Percentiles rank a stretch among this genome's conserved stretches.
Evolutionary conservation across 495 filamentous ascomycete genomes (phyloP).

Genomic region (Oleoguttula mirabilis): DNA sequence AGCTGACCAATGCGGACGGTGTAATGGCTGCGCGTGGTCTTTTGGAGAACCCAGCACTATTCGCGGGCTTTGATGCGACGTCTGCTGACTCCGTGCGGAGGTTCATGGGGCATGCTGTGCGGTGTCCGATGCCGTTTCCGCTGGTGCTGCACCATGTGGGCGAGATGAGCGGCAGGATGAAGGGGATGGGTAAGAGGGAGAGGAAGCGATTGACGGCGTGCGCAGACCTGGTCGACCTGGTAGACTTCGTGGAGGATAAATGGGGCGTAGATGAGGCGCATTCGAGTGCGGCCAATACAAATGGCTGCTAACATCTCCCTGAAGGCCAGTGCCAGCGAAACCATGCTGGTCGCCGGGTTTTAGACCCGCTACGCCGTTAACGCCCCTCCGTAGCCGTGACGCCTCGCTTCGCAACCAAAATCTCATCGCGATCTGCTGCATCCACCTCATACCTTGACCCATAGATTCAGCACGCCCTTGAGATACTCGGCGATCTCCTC

Average conservation of each 20-base stretch:
- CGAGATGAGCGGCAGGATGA: conserved; percentile 41
- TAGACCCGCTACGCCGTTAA: no score
- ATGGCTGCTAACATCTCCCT: no score
- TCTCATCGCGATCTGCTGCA: no score
- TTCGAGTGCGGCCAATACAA: no score
- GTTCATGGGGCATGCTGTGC: conserved; percentile 41
- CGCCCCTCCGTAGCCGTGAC: no score
- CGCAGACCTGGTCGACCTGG: conserved; percentile 42
- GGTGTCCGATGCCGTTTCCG: conserved; percentile 44
- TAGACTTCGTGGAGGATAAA: conserved; percentile 47
- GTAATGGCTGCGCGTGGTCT: conserved; percentile 56
- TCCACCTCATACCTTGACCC: conserved; percentile 66
- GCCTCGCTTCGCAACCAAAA: no score
- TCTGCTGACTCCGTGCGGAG: conserved; percentile 48
- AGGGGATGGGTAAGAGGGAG: conserved; percentile 37
- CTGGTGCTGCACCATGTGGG: conserved; percentile 49
- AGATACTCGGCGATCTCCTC: conserved; percentile 97
- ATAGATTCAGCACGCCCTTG: conserved; percentile 81
- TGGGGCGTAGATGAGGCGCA: no score
- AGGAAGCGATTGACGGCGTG: conserved; percentile 39
- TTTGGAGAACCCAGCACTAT: conserved; percentile 50
- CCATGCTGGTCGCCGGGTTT: no score
- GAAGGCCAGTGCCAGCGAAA: no score
- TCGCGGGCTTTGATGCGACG: conserved; percentile 41
- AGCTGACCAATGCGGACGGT: conserved; percentile 25